These are phyloP conservation scores for Smithsoniella earleae DNA, from an alignment of 163 green algal genomes.

Conservation along the genomic window DNA sequence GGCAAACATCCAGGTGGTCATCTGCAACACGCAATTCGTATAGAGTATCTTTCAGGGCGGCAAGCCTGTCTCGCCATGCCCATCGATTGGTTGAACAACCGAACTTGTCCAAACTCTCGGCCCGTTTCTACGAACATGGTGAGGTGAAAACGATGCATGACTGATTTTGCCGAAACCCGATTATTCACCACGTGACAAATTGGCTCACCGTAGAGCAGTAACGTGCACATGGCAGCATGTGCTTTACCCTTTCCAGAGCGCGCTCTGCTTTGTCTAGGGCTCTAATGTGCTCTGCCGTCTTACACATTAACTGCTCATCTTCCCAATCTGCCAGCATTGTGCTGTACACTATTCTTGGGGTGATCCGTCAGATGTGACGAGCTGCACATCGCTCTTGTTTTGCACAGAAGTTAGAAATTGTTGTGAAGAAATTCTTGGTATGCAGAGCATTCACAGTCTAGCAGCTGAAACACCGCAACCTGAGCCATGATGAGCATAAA, in stretches of 20 bases:
- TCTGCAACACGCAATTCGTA: slow-evolving; percentile 14
- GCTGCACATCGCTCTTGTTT: too few relatives aligned
- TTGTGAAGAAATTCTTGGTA: too few relatives aligned
- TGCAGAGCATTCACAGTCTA: too few relatives aligned
- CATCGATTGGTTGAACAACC: background rate
- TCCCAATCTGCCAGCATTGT: slow-evolving; percentile 5
- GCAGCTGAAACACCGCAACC: too few relatives aligned
- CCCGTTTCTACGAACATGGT: background rate
- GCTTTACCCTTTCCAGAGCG: background rate
- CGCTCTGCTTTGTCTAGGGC: slow-evolving; percentile 28
- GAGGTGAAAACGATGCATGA: background rate
- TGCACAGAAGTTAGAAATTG: too few relatives aligned
- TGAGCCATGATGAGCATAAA: too few relatives aligned
- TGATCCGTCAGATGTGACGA: too few relatives aligned
- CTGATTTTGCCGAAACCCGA: background rate
- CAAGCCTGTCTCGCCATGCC: slow-evolving; percentile 15
- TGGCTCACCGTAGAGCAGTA: background rate
- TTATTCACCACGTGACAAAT: background rate
- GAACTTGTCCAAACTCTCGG: background rate
- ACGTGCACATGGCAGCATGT: background rate
- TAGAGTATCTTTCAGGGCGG: slow-evolving; percentile 11
- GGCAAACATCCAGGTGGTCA: background rate
- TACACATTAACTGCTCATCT: slow-evolving; percentile 3
- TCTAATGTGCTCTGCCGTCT: slow-evolving; percentile 17
- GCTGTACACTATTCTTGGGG: background rate